Percentiles rank a stretch among this genome's conserved stretches.
phyloP scores from a whole-genome alignment of 352 stramenopile genomes.

The Phytophthora brassicae region DNA sequence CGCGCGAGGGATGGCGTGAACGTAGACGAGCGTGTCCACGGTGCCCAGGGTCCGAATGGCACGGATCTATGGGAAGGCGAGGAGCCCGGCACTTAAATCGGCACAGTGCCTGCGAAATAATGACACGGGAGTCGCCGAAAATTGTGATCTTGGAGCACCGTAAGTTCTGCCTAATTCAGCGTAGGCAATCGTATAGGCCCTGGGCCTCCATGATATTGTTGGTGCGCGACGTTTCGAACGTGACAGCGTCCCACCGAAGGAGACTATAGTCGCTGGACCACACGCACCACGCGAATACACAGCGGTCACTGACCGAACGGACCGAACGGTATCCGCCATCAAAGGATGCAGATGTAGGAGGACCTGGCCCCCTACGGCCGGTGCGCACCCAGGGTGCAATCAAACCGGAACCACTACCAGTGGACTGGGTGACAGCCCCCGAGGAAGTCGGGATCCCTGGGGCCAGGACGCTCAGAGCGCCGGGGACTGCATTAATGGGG shows the following conservation, averaged over 20 bases:
- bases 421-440: too few relatives aligned
- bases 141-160: background rate
- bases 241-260: constrained; percentile 5
- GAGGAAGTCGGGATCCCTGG: too few relatives aligned
- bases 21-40: background rate
- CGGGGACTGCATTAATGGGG: too few relatives aligned
- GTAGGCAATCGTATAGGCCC: constrained; percentile 11
- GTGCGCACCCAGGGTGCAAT: too few relatives aligned
- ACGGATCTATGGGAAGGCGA: constrained; percentile 7
- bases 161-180: background rate
- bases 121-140: constrained; percentile 21
- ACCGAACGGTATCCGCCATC: constrained; percentile 7
- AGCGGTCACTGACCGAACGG: background rate
- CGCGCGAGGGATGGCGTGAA: background rate
- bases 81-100: background rate
- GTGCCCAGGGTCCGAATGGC: constrained; percentile 11
- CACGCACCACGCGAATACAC: constrained; percentile 21
- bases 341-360: background rate
- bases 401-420: too few relatives aligned
- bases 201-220: constrained; percentile 37
- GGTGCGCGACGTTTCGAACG: constrained; percentile 4
- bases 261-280: background rate
- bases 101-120: constrained; percentile 14
- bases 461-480: too few relatives aligned
- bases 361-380: too few relatives aligned